Evolutionary conservation across 2,329 filamentous ascomycete species (phyloP), one percentile per base, ranked within the genome.

Genomic region (Blumeriella jaapii): DNA sequence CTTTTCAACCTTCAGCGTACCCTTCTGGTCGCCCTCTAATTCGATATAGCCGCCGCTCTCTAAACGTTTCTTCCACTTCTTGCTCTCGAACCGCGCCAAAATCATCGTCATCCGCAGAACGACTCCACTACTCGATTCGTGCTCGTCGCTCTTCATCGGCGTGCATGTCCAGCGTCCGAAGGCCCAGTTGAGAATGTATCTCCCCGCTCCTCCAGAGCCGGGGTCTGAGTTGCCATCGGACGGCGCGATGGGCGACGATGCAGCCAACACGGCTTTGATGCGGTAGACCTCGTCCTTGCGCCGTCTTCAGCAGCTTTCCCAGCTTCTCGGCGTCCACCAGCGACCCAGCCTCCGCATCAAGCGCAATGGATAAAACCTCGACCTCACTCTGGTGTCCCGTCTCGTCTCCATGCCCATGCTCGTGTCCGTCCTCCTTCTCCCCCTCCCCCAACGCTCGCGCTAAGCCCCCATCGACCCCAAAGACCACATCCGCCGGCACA

Each of bases 151-250:
- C 3, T 69, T 53, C 4, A 77, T 61, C 5, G 72, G 67, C 2
- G 86, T 93, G 54, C 89, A 94, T 0, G 77, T 93, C 89, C 91
- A 98, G 18, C 91, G 71, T 1, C 86, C 86, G 61, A 98, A 98
- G 0, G 91, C 91, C 91, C 91, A 98, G 58, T 98, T 98, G 40
- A 98, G 69, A 28, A 98, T 94, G 55, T 91, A 95, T 36, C 82
- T 68, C 11, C 59, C 58, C 13, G 58, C 53, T 2, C 58, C 59
- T 5, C 38, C 42, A 14, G 45, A 28, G 30, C 52, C 50, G 4
- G 57, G 46, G 6, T 51, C 54, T 19, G 59, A 19, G 7, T 26
- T 69, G 15, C 65, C 61, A 36, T 72, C 69, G 1, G 74, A 75
- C 49, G 65, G 65, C 12, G 48, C 46, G 6, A 74, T 63, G 0